Percentiles rank a stretch among this genome's conserved stretches.
These are phyloP conservation scores for Monosporascus ibericus DNA, from an alignment of 2,329 filamentous ascomycete species.

Conservation along the genomic window DNA sequence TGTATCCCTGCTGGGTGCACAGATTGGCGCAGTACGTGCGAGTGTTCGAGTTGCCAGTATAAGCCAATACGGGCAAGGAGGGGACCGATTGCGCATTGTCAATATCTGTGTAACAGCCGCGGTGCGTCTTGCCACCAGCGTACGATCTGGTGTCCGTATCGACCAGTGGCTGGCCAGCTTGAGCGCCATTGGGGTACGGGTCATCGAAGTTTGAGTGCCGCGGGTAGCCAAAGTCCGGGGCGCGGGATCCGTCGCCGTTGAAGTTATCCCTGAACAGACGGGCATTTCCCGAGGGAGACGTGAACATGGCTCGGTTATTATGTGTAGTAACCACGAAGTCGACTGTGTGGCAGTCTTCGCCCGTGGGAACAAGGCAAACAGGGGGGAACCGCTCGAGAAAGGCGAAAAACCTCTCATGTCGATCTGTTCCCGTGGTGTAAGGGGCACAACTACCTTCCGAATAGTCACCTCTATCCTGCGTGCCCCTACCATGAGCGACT, in stretches of 20 bases:
- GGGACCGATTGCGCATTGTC: conserved; percentile 1
- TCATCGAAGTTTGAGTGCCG: conserved; percentile 1
- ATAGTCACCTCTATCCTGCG: conserved; percentile 1
- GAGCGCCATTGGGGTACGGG: conserved; percentile 1
- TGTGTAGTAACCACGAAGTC: conserved; percentile 2
- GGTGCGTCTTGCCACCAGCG: conserved; percentile 3
- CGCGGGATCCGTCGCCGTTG: conserved; percentile 2
- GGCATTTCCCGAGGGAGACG: neutral
- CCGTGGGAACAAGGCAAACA: neutral
- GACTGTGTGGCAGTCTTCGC: conserved; percentile 1
- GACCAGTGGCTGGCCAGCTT: neutral
- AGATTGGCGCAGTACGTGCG: conserved; percentile 1
- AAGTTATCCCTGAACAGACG: conserved; percentile 3
- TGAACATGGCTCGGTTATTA: conserved; percentile 1
- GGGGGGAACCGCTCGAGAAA: conserved; percentile 1
- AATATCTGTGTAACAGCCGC: conserved; percentile 1
- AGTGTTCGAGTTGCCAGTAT: neutral
- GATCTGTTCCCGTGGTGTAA: conserved; percentile 2
- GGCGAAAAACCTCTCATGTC: conserved; percentile 3
- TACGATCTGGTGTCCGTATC: neutral
- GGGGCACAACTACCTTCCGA: conserved; percentile 1
- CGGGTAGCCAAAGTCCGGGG: conserved; percentile 1
- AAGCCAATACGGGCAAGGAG: neutral
- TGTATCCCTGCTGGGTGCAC: conserved; percentile 1
- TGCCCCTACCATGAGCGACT: neutral